Base-by-base conservation (phyloP, 306 rosid species). In the Trifolium subterraneum region DNA sequence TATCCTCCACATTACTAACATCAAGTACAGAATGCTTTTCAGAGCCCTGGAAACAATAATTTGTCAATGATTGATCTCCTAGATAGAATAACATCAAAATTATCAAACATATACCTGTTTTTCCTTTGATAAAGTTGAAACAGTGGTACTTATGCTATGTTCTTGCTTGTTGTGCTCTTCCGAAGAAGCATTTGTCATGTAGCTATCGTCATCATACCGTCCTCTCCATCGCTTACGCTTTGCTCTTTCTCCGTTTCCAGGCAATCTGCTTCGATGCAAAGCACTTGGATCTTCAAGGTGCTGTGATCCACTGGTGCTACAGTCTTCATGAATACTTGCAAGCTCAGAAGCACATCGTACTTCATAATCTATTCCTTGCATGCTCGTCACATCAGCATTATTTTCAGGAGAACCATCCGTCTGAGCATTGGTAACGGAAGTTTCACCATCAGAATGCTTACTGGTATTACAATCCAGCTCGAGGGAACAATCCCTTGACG, bases 181-280 rank as follows among this genome's bases (percentile, higher is more conserved):
- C 65, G 59, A 71, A 82, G 88, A 85, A 56, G 83, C 70, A 72
- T 73, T 84, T 55, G 77, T 41, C 76, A 79, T 63, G 70, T 77
- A 84, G 72, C 82, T 76, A 64, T 18, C 58, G 76, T 92, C 95
- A 79, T 92, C 93, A 72, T 86, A 86, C 44, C 98, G 88, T 60
- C 98, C 98, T 79, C 89, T 92, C 99, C 99, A 95, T 18, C 99
- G 85, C 85, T 95, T 95, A 55, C 98, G 96, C 75, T 90, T 95
- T 65, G 90, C 85, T 82, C 99, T 80, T 84, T 92, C 98, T 64
- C 90, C 90, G 77, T 78, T 86, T 74, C 83, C 87, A 63, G 70
- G 75, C 70, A 79, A 72, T 79, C 89, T 93, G 73, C 84, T 81
- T 80, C 80, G 86, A 71, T 82, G 95, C 79, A 81, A 75, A 66